Conservation (phyloP, 148 eudicot species). For the Polygonum maritimum region DNA sequence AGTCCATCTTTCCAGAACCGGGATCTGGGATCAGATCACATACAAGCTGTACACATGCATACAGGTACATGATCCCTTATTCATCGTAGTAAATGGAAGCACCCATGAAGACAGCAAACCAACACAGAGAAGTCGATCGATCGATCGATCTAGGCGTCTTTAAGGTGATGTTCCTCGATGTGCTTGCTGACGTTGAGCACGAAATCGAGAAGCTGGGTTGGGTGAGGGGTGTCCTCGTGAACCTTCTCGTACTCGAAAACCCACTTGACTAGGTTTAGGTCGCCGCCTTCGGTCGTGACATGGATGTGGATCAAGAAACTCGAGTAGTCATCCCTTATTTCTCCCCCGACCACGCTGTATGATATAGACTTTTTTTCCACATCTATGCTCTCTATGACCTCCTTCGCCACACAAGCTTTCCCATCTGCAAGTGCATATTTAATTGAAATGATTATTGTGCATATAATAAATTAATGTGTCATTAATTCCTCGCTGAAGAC, state of each 20-base stretch:
- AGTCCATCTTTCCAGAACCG: too few relatives aligned
- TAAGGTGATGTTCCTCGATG: conserved; percentile 6
- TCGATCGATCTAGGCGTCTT: background rate
- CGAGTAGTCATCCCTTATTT: background rate
- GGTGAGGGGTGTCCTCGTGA: background rate
- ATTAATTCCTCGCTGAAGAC: too few relatives aligned
- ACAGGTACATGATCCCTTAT: background rate
- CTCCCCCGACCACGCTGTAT: conserved; percentile 11
- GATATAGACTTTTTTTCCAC: conserved; percentile 3
- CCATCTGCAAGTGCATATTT: background rate
- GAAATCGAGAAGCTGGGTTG: background rate
- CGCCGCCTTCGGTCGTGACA: background rate
- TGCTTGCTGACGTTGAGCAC: conserved; percentile 8
- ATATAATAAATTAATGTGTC: too few relatives aligned
- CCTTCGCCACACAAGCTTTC: conserved; percentile 9
- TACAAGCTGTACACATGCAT: background rate
- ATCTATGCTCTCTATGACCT: conserved; percentile 10
- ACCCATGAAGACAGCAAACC: background rate
- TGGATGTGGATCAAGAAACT: conserved; percentile 3
- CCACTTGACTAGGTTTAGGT: background rate
- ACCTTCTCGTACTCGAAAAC: conserved; percentile 9
- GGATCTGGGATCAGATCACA: too few relatives aligned
- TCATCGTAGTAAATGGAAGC: background rate
- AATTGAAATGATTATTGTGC: too few relatives aligned
- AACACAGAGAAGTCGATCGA: background rate